phyloP scores from a whole-genome alignment of 1,284 basidiomycete genomes.

The Malassezia cuniculi region DNA sequence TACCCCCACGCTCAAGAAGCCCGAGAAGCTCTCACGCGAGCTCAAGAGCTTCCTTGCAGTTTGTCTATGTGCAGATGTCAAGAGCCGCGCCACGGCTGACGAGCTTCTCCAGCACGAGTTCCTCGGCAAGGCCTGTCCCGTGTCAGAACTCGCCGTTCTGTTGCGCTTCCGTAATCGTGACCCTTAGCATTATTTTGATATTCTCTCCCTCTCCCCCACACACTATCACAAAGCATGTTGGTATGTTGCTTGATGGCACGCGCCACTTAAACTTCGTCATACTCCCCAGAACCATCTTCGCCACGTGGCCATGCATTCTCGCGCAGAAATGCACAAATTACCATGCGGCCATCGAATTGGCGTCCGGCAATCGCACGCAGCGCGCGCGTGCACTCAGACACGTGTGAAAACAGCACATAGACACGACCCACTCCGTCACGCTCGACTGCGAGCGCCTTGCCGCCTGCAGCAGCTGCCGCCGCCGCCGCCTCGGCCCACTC shows the following conservation, averaged over 20 bases:
- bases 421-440: constrained; percentile 83
- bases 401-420: constrained; percentile 67
- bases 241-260: no score
- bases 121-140: constrained; percentile 68
- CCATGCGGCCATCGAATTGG: constrained; percentile 79
- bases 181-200: not conserved
- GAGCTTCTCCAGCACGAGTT: constrained; percentile 79
- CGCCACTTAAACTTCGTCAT: no score
- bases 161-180: constrained; percentile 53
- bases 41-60: constrained; percentile 91
- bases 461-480: constrained; percentile 34
- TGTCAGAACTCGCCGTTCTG: constrained; percentile 68
- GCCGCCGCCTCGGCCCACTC: constrained; percentile 49
- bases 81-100: constrained; percentile 79
- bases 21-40: constrained; percentile 77
- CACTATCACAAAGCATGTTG: not conserved
- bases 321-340: constrained; percentile 49
- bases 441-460: no score
- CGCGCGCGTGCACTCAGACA: constrained; percentile 56
- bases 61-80: constrained; percentile 91
- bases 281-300: not conserved
- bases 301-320: constrained; percentile 34
- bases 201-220: not conserved
- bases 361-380: constrained; percentile 75
- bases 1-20: constrained; percentile 91